phyloP scores from a whole-genome alignment of 306 rosid species.

The Trifolium pratense region DNA sequence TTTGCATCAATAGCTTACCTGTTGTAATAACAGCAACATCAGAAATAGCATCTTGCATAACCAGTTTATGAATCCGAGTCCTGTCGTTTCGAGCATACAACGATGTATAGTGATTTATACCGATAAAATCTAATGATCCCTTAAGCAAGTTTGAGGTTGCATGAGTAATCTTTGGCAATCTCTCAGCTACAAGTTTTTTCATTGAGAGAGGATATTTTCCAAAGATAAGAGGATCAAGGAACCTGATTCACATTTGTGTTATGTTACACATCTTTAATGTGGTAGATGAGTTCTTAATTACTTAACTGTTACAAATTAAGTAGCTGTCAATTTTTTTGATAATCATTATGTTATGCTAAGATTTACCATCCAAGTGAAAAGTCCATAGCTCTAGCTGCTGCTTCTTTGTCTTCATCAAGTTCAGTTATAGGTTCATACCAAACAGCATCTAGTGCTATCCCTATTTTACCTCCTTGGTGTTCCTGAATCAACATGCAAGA shows the following conservation, averaged over 20 bases:
- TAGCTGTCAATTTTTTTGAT: neutral
- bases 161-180: slow-evolving; percentile 73
- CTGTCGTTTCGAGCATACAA: slow-evolving; percentile 83
- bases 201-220: slow-evolving; percentile 85
- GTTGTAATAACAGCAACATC: slow-evolving; percentile 85
- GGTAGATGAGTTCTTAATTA: neutral
- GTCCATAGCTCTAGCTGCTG: slow-evolving; percentile 82
- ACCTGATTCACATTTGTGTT: slow-evolving; percentile 61
- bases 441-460: slow-evolving; percentile 74
- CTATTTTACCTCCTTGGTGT: slow-evolving; percentile 81
- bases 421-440: slow-evolving; percentile 87
- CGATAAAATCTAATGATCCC: slow-evolving; percentile 82
- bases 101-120: slow-evolving; percentile 89
- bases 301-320: slow-evolving; percentile 4
- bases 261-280: slow-evolving; percentile 28
- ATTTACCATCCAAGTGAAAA: slow-evolving; percentile 88
- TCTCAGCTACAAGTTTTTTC: slow-evolving; percentile 65
- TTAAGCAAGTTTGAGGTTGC: slow-evolving; percentile 52
- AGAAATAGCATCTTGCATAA: slow-evolving; percentile 71
- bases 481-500: slow-evolving; percentile 47
- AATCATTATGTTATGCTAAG: slow-evolving; percentile 1
- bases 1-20: slow-evolving; percentile 54
- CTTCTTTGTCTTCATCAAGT: slow-evolving; percentile 77
- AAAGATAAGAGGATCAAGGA: slow-evolving; percentile 80
- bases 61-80: slow-evolving; percentile 58